Evolutionary conservation across 2,329 filamentous ascomycete genomes (phyloP).

Genomic region (Trichothecium sympodiale): DNA sequence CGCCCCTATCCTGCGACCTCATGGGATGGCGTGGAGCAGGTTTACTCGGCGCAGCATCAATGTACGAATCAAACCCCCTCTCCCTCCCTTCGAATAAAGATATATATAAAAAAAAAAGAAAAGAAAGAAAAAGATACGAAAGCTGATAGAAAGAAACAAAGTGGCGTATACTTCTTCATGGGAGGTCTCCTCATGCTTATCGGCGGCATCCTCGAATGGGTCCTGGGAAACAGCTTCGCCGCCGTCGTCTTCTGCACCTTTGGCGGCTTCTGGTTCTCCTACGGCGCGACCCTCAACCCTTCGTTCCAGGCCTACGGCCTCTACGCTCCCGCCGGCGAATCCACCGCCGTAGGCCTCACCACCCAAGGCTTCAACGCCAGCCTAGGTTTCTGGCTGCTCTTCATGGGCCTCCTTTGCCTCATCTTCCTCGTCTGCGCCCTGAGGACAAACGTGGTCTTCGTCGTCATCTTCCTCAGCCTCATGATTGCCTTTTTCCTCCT

Average conservation of each 20-base stretch:
- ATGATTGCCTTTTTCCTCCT: constrained; percentile 45
- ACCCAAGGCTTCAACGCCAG: constrained; percentile 41
- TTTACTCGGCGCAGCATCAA: constrained; percentile 32
- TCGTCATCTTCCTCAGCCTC: constrained; percentile 57
- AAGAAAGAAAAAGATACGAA: too few species aligned
- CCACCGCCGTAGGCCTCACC: constrained; percentile 28
- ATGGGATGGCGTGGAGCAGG: constrained; percentile 45
- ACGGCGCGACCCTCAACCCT: constrained; percentile 42
- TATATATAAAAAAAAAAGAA: too few species aligned
- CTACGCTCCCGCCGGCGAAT: constrained; percentile 24
- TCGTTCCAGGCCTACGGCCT: constrained; percentile 37
- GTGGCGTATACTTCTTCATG: constrained; percentile 37
- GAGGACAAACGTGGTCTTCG: constrained; percentile 61
- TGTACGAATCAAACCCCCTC: constrained; percentile 23
- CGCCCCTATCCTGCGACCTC: constrained; percentile 36
- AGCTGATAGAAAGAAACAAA: too few species aligned
- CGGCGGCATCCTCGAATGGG: constrained; percentile 42
- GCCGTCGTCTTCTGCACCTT: constrained; percentile 45
- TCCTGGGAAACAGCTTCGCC: constrained; percentile 48
- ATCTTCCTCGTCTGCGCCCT: constrained; percentile 59
- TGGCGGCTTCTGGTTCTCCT: constrained; percentile 45
- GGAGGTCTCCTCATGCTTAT: constrained; percentile 42
- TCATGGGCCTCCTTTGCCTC: constrained; percentile 55
- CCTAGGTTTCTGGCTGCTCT: constrained; percentile 52
- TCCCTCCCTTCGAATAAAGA: not conserved